Conservation (phyloP, 192 early-diverging fungal genomes). For the Coemansia reversa region DNA sequence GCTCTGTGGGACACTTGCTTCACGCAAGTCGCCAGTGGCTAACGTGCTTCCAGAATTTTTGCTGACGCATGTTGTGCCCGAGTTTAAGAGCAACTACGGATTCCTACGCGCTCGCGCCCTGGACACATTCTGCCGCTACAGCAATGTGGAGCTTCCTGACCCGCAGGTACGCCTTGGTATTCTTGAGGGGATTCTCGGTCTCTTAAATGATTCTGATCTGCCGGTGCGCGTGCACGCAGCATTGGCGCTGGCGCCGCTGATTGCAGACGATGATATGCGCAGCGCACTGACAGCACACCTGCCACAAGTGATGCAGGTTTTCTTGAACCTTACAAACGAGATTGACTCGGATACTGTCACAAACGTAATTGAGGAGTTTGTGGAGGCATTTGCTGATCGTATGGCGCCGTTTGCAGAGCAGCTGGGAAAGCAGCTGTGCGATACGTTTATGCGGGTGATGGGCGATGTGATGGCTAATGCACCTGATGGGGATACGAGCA, state of each 20-base stretch:
- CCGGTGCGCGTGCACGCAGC: conserved; percentile 89
- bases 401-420: conserved; percentile 91
- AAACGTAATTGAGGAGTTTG: conserved; percentile 85
- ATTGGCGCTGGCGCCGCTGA: conserved; percentile 75
- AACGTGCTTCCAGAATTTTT: conserved; percentile 83
- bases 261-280: conserved; percentile 70
- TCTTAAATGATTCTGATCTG: conserved; percentile 74
- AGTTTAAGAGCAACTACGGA: conserved; percentile 79
- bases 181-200: conserved; percentile 50
- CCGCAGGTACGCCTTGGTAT: conserved; percentile 59
- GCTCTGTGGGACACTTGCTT: conserved; percentile 67
- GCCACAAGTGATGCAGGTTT: conserved; percentile 83
- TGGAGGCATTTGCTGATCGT: conserved; percentile 86
- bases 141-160: conserved; percentile 62
- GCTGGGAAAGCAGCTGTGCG: conserved; percentile 80
- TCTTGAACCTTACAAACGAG: conserved; percentile 85
- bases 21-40: conserved; percentile 70
- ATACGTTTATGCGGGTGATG: conserved; percentile 87
- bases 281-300: conserved; percentile 76
- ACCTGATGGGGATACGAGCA: conserved; percentile 48
- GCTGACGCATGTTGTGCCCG: conserved; percentile 83
- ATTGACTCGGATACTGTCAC: conserved; percentile 92
- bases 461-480: conserved; percentile 61
- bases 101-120: conserved; percentile 81
- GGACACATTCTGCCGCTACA: conserved; percentile 57